These are phyloP conservation scores for Sisymbrium irio DNA, from an alignment of 345 rosid genomes.

Conservation along the genomic window DNA sequence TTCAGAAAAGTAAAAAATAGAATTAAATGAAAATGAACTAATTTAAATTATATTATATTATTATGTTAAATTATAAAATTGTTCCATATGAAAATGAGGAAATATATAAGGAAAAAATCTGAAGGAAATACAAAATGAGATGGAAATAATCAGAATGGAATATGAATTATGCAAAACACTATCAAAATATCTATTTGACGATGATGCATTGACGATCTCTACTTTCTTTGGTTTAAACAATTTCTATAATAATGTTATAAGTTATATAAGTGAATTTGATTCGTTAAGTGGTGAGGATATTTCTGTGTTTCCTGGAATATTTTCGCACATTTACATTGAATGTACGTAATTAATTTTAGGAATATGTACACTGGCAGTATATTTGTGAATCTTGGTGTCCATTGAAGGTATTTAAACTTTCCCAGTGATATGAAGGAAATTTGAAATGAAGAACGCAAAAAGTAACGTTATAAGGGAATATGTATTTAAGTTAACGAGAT, in stretches of 20 bases:
- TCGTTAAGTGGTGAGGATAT: not conserved
- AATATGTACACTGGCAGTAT: not conserved
- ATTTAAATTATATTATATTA: no score
- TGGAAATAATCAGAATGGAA: no score
- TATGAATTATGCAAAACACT: no score
- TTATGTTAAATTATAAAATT: no score
- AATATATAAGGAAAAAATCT: no score
- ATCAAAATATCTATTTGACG: not conserved
- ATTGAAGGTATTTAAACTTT: not conserved
- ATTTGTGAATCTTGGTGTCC: not conserved
- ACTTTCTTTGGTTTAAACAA: not conserved
- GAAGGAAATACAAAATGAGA: no score
- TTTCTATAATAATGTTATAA: not conserved
- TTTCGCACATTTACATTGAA: not conserved
- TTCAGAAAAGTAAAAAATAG: no score
- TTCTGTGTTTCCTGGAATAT: not conserved
- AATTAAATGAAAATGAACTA: no score
- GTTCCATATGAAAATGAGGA: no score
- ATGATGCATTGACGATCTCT: slow-evolving; percentile 18
- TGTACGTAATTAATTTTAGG: not conserved
- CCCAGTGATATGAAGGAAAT: not conserved
- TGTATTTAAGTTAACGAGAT: no score
- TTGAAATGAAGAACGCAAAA: not conserved
- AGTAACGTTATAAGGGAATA: not conserved
- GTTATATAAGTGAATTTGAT: not conserved